Evolutionary conservation across 1,139 yeast genomes (phyloP), one percentile per base, ranked within the genome.

Genomic region (Lipomyces yarrowii): DNA sequence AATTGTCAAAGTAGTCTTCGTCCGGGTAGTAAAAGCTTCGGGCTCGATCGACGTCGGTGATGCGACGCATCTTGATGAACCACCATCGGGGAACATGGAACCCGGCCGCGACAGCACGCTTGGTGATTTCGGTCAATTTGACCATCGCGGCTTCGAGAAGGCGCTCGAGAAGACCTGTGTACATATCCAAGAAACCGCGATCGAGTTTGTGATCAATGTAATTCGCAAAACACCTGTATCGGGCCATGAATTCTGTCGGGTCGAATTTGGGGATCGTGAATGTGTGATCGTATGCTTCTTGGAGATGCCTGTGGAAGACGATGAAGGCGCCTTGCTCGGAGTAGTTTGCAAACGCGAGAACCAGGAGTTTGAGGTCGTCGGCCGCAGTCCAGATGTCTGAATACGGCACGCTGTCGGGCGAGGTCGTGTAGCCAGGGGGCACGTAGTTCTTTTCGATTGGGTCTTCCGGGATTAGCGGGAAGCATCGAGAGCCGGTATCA

Each of bases 341-440:
- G 23, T 56, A 23, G 33, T 51, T 51, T 26, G 39, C 33, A 2
- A 61, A 26, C 21, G 60, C 60, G 55, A 61, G 55, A 32, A 57
- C 56, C 32, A 61, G 56, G 30, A 61, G 57, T 21, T 57, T 61
- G 35, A 61, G 37, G 51, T 61, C 57, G 51, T 48, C 46, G 58
- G 58, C 30, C 15, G 30, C 30, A 7, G 42, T 56, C 58, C 58
- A 56, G 26, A 21, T 8, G 26, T 57, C 39, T n/a, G 42, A 54
- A 26, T n/a, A 54, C 48, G 48, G 48, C 48, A 42, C 11, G 23
- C 21, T 18, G 48, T 42, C 48, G 13, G 21, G 21, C 21, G 48
- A 42, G 3, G 48, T 42, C 18, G 48, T n/a, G 11, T 42, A 42
- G 3, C 48, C 48, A 5, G 48, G 48, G 11, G 48, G 48, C 11